These are phyloP conservation scores for Nicotiana paniculata DNA, from an alignment of 257 asterid species.

Conservation along the genomic window DNA sequence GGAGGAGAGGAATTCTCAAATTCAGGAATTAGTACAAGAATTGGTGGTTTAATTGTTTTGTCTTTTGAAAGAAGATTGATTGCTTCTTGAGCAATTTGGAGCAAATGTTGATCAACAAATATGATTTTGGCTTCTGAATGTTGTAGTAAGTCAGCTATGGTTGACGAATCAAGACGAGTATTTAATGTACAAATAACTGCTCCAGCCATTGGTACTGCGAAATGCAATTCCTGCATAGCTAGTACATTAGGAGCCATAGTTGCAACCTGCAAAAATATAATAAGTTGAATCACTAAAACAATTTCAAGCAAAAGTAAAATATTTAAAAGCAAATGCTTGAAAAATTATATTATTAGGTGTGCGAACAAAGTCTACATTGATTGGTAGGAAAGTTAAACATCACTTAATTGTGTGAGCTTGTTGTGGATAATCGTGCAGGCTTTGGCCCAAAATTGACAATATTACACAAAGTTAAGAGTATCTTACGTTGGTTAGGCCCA, in stretches of 20 bases:
- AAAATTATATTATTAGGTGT: too few relatives aligned
- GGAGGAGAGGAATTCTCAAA: neutral
- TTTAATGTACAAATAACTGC: constrained; percentile 27
- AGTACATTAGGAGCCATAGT: neutral
- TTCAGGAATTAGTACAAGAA: constrained; percentile 19
- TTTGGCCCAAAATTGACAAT: too few relatives aligned
- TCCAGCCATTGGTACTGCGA: constrained; percentile 22
- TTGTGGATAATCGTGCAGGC: too few relatives aligned
- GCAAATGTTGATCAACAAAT: constrained; percentile 19
- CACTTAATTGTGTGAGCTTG: too few relatives aligned
- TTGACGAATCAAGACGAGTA: constrained; percentile 23
- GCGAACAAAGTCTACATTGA: too few relatives aligned
- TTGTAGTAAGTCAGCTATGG: constrained; percentile 12
- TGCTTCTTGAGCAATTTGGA: constrained; percentile 22
- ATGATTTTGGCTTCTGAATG: neutral
- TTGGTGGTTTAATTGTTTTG: constrained; percentile 14
- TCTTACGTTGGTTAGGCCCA: too few relatives aligned
- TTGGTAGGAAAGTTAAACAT: too few relatives aligned
- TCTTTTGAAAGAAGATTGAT: constrained; percentile 11
- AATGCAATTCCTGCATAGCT: neutral
- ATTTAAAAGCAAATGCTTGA: constrained; percentile 23
- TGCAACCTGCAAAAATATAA: neutral
- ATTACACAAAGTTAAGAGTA: too few relatives aligned
- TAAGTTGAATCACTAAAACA: too few relatives aligned
- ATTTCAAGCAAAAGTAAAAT: neutral